Evolutionary conservation across 495 filamentous ascomycete genomes (phyloP).

Genomic region (Daldinia caldariorum): DNA sequence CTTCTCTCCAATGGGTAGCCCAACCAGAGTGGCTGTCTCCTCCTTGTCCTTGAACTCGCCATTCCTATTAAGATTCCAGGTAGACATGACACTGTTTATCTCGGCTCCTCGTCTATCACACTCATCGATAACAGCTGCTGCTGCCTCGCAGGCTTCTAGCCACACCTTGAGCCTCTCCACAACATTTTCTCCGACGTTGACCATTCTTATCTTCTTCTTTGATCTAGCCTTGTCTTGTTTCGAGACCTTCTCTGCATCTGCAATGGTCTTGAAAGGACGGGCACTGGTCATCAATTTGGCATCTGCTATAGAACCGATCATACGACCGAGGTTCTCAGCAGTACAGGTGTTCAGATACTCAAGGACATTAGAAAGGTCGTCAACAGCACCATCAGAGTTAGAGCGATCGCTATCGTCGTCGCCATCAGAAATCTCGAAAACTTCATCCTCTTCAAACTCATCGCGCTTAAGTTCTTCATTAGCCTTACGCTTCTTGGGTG

Average conservation of each 20-base stretch:
- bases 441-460: slow-evolving; percentile 10
- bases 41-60: slow-evolving; percentile 27
- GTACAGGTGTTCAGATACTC: slow-evolving; percentile 85
- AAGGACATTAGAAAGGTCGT: slow-evolving; percentile 66
- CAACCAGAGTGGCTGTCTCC: slow-evolving; percentile 15
- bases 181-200: slow-evolving; percentile 53
- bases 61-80: slow-evolving; percentile 42
- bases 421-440: slow-evolving; percentile 52
- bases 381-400: slow-evolving; percentile 34
- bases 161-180: slow-evolving; percentile 47
- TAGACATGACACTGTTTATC: slow-evolving; percentile 36
- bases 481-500: slow-evolving; percentile 36
- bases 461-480: slow-evolving; percentile 7
- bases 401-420: slow-evolving; percentile 23
- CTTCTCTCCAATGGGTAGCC: slow-evolving; percentile 65
- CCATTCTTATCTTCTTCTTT: slow-evolving; percentile 51
- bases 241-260: slow-evolving; percentile 70
- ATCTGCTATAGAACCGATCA: slow-evolving; percentile 73
- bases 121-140: slow-evolving; percentile 44
- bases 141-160: slow-evolving; percentile 45
- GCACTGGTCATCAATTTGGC: slow-evolving; percentile 72
- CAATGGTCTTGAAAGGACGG: slow-evolving; percentile 73
- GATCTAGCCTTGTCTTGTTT: slow-evolving; percentile 49
- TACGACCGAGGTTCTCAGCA: slow-evolving; percentile 75
- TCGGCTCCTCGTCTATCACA: slow-evolving; percentile 40